A percentile compares a stretch with the other conserved stretches of the same genome.
Evolutionary conservation across 2,329 filamentous ascomycete genomes (phyloP).

Genomic region (Ophiostoma populinum): DNA sequence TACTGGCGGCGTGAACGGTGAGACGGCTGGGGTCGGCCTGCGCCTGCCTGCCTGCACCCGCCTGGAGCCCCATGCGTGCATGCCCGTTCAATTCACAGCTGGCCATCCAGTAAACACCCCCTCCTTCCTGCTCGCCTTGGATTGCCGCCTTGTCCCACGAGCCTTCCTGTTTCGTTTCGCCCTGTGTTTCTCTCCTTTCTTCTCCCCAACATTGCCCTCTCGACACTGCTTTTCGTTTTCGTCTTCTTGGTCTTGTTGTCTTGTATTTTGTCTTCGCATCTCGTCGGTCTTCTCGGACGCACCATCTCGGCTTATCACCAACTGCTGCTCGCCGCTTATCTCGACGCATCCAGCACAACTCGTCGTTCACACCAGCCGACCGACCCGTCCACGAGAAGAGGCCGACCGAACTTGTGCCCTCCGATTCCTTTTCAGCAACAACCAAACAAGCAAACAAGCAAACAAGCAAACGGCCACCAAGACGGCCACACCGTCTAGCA

Average conservation of each 20-base stretch:
- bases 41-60: too few relatives aligned
- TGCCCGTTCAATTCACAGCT: too few relatives aligned
- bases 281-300: not conserved
- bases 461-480: not conserved
- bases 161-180: not conserved
- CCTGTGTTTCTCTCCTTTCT: not conserved
- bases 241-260: not conserved
- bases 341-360: too few relatives aligned
- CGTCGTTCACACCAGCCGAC: too few relatives aligned
- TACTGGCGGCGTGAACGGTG: too few relatives aligned
- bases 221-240: not conserved
- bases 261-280: not conserved
- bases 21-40: too few relatives aligned
- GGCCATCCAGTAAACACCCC: not conserved
- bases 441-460: not conserved
- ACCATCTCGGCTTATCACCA: not conserved
- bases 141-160: slow-evolving; percentile 1
- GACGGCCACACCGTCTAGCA: too few relatives aligned
- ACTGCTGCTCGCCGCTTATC: not conserved
- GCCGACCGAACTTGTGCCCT: not conserved
- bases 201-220: not conserved
- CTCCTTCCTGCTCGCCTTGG: not conserved
- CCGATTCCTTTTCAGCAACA: not conserved
- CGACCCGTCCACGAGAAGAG: not conserved
- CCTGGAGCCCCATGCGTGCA: too few relatives aligned